A percentile compares a stretch with the other conserved stretches of the same genome.
These are phyloP conservation scores for Mycocentrospora acerina DNA, from an alignment of 2,329 filamentous ascomycete genomes.

Conservation along the genomic window DNA sequence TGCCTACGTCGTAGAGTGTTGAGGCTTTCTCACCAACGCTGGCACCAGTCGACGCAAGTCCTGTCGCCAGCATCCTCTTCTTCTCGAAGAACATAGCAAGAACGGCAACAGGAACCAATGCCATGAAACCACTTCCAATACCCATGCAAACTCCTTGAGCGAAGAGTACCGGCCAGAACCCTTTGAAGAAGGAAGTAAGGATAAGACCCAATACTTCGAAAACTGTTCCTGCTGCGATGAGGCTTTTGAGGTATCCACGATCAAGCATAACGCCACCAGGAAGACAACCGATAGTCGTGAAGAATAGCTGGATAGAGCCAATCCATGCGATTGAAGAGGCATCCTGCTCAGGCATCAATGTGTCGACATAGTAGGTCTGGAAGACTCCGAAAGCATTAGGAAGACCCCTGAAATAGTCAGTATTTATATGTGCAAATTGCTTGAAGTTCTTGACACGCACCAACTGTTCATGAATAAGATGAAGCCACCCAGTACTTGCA, in stretches of 20 bases:
- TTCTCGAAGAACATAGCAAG: constrained; percentile 40
- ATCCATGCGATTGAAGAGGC: constrained; percentile 38
- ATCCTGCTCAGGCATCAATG: constrained; percentile 12
- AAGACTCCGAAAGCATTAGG: constrained; percentile 35
- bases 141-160: constrained; percentile 39
- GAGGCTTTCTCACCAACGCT: constrained; percentile 8
- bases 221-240: constrained; percentile 32
- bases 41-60: constrained; percentile 35
- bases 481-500: constrained; percentile 47
- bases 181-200: constrained; percentile 19
- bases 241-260: constrained; percentile 29
- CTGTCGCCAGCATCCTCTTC: constrained; percentile 36
- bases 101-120: constrained; percentile 25
- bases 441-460: constrained; percentile 6
- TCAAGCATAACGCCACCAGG: constrained; percentile 34
- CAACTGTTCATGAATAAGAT: constrained; percentile 48
- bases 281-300: constrained; percentile 37
- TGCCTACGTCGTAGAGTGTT: no score
- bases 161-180: constrained; percentile 26
- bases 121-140: constrained; percentile 36
- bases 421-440: neutral
- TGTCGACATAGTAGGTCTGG: constrained; percentile 33
- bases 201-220: constrained; percentile 26
- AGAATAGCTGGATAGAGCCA: constrained; percentile 37
- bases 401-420: constrained; percentile 31